A percentile compares a stretch with the other conserved stretches of the same genome.
Evolutionary conservation across 1,284 basidiomycete genomes (phyloP).

Genomic region (Ceratobasidium sp.): DNA sequence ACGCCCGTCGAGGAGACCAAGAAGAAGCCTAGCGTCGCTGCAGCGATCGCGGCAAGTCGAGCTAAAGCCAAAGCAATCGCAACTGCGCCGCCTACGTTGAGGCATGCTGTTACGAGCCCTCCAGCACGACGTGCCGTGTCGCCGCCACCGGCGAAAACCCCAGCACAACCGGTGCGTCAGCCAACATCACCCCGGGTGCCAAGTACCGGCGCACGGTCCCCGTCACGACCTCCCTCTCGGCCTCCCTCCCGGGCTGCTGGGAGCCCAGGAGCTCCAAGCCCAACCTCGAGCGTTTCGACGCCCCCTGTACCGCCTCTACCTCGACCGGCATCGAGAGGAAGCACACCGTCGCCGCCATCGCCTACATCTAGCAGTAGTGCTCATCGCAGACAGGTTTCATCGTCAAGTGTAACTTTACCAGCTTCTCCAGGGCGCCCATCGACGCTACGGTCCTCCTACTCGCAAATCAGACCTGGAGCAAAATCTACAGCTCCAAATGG

Average conservation of each 20-base stretch:
- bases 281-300: slow-evolving; percentile 26
- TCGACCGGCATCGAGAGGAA: slow-evolving; percentile 39
- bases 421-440: slow-evolving; percentile 39
- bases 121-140: slow-evolving; percentile 56
- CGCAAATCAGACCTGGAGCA: slow-evolving; percentile 27
- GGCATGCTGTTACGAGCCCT: slow-evolving; percentile 77
- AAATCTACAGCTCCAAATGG: slow-evolving; percentile 7
- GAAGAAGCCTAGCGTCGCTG: slow-evolving; percentile 82
- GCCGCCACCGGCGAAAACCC: slow-evolving; percentile 61
- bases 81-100: slow-evolving; percentile 75
- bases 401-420: slow-evolving; percentile 16
- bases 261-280: slow-evolving; percentile 41
- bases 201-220: slow-evolving; percentile 17
- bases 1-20: slow-evolving; percentile 47
- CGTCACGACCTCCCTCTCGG: slow-evolving; percentile 32
- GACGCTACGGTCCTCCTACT: slow-evolving; percentile 38
- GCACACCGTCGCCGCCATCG: slow-evolving; percentile 41
- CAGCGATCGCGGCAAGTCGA: slow-evolving; percentile 82
- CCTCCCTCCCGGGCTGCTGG: slow-evolving; percentile 39
- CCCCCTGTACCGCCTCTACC: slow-evolving; percentile 41
- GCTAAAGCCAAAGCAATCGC: slow-evolving; percentile 86
- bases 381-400: slow-evolving; percentile 37
- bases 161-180: slow-evolving; percentile 51
- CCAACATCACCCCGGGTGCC: slow-evolving; percentile 18
- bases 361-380: slow-evolving; percentile 32